Evolutionary conservation across 139 green algal genomes (phyloP).

Genomic region (Monoraphidium neglectum): DNA sequence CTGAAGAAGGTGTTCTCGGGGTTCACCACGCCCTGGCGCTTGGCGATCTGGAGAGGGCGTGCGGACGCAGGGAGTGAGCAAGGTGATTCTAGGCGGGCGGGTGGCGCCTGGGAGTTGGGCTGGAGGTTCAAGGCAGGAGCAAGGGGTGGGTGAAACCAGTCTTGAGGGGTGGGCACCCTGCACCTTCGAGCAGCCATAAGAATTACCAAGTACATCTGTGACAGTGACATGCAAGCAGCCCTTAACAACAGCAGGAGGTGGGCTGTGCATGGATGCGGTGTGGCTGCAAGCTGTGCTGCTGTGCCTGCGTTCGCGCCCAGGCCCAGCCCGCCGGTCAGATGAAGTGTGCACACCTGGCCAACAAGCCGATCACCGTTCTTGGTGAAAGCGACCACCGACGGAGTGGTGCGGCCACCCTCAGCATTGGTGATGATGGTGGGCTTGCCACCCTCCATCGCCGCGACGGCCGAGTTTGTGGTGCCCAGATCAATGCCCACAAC

Average conservation of each 20-base stretch:
- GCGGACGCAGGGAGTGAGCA: too few relatives aligned
- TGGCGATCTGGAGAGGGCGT: conserved; percentile 87
- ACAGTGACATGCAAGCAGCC: too few relatives aligned
- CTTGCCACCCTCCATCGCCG: conserved; percentile 92
- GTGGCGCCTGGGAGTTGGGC: too few relatives aligned
- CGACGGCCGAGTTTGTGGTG: conserved; percentile 95
- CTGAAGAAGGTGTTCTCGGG: conserved; percentile 99
- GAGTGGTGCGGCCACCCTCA: conserved; percentile 96
- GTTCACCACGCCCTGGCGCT: conserved; percentile 98
- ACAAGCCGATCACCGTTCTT: conserved; percentile 94
- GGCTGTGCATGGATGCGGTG: too few relatives aligned
- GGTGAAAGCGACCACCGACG: conserved; percentile 97
- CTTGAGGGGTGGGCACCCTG: too few relatives aligned
- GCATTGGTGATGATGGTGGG: conserved; percentile 98
- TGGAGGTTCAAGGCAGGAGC: too few relatives aligned
- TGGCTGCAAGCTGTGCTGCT: too few relatives aligned
- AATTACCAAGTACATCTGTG: too few relatives aligned
- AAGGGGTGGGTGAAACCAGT: too few relatives aligned
- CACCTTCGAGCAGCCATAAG: too few relatives aligned
- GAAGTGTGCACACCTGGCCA: conserved; percentile 73
- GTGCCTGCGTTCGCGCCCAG: not conserved
- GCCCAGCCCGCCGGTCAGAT: not conserved
- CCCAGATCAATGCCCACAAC: conserved; percentile 91
- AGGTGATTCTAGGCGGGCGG: too few relatives aligned
- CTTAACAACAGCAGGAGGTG: too few relatives aligned